Conservation (phyloP, 2,329 filamentous ascomycete species). For the Aciculosporium take region DNA sequence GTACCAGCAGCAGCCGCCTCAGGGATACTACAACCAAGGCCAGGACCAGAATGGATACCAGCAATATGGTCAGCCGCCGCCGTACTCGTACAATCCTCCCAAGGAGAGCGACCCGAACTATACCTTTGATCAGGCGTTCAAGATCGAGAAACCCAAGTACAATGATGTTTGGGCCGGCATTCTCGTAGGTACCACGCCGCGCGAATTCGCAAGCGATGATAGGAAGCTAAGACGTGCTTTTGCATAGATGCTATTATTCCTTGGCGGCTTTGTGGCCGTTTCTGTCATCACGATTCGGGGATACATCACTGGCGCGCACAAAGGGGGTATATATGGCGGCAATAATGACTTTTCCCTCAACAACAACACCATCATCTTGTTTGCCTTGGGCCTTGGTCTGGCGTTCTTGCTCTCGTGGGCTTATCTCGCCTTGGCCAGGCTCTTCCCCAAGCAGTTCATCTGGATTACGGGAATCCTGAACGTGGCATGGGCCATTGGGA, state of each 20-base stretch:
- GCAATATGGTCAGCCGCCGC: slow-evolving; percentile 17
- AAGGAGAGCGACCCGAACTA: slow-evolving; percentile 31
- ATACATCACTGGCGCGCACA: slow-evolving; percentile 50
- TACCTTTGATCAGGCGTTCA: slow-evolving; percentile 69
- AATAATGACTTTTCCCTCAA: slow-evolving; percentile 53
- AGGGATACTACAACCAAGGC: slow-evolving; percentile 6
- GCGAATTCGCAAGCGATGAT: not conserved
- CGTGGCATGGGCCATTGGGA: slow-evolving; percentile 69
- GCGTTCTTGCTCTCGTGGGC: slow-evolving; percentile 60
- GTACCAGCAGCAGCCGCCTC: slow-evolving; percentile 9
- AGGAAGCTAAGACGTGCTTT: not conserved
- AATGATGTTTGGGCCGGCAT: slow-evolving; percentile 85
- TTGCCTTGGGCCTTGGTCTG: slow-evolving; percentile 61
- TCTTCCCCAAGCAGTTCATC: slow-evolving; percentile 80
- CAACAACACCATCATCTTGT: slow-evolving; percentile 76
- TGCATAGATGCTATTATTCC: slow-evolving; percentile 53
- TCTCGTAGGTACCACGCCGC: slow-evolving; percentile 35
- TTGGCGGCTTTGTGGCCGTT: slow-evolving; percentile 60
- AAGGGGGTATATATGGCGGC: slow-evolving; percentile 59
- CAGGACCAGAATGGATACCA: slow-evolving; percentile 13
- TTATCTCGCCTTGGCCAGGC: slow-evolving; percentile 63
- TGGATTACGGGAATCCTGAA: slow-evolving; percentile 87
- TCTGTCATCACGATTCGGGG: slow-evolving; percentile 63
- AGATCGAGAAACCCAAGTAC: slow-evolving; percentile 69
- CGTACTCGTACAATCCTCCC: slow-evolving; percentile 23